Evolutionary conservation across 2,329 filamentous ascomycete species (phyloP).

Genomic region (Colletotrichum sidae): DNA sequence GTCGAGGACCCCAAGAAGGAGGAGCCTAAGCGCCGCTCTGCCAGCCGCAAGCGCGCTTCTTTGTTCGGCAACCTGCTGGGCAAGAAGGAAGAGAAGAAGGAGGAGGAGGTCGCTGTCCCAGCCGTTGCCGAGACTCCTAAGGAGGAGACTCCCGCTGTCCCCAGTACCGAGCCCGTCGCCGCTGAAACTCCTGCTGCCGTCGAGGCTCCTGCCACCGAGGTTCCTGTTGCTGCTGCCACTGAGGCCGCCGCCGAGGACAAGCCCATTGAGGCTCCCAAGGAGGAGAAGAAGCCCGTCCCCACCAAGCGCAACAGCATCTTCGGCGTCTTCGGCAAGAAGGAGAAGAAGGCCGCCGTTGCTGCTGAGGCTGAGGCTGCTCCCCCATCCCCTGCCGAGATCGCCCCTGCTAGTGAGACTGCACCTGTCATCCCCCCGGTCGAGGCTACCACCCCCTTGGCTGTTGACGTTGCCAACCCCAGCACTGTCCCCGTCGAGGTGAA

Average conservation of each 20-base stretch:
- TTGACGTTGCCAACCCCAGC: conserved; percentile 63
- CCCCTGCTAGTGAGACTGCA: conserved; percentile 60
- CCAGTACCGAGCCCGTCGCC: conserved; percentile 45
- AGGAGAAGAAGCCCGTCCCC: conserved; percentile 57
- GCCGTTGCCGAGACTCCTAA: conserved; percentile 51
- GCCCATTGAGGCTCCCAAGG: conserved; percentile 48
- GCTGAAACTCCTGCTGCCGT: conserved; percentile 48
- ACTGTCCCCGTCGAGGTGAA: conserved; percentile 60
- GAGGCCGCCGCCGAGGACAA: conserved; percentile 52
- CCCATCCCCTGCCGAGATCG: conserved; percentile 50
- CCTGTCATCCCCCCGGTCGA: conserved; percentile 71
- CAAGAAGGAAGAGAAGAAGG: conserved; percentile 65
- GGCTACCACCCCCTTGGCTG: conserved; percentile 65
- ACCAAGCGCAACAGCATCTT: conserved; percentile 70
- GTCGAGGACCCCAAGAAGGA: conserved; percentile 60
- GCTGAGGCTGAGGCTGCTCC: conserved; percentile 58
- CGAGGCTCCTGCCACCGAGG: conserved; percentile 50
- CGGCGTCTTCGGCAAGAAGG: conserved; percentile 65
- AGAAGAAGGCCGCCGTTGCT: conserved; percentile 69
- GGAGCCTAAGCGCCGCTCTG: conserved; percentile 71
- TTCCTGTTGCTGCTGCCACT: conserved; percentile 48
- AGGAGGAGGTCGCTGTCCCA: conserved; percentile 47
- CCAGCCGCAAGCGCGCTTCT: conserved; percentile 73
- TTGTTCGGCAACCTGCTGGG: conserved; percentile 70
- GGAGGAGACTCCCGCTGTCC: conserved; percentile 43